Base-by-base conservation (phyloP, 495 filamentous ascomycete genomes). In the Parmelia sp. region DNA sequence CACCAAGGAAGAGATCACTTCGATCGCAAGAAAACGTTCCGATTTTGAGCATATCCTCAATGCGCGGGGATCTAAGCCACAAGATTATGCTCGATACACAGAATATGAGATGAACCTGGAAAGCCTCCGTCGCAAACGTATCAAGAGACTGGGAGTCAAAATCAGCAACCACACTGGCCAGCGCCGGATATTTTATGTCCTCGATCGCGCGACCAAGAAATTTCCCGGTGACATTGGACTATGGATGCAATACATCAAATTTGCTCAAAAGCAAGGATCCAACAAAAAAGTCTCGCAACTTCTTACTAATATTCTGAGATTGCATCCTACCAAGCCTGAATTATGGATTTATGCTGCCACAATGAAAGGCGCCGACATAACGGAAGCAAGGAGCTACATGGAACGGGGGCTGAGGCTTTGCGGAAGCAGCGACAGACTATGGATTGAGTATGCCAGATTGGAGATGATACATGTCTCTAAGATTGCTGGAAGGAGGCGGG, bases 201-300 rank as follows among this genome's bases (percentile, higher is more conserved):
- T 96, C 35, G 91, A 97, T 71, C 87, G 94, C 42, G 92, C 86
- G 33, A 93, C 91, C 17, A 83, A 84, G 72, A 92, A 90, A 68
- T 94, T 97, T 72, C 87, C 87, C 5, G 92, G 91, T 2, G 88
- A 89, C 71, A 62, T 93, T 17, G 84, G 81, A 15, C 77, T 97
- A n/a, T 99, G 94, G 94, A 84, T 90, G 72, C 88, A 93, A 68
- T 97, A 96, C 72, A 85, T 97, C 57, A 85, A 90, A 47, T 97
- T 89, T 75, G 87, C 90, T 8, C 78, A 84, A 66, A 78, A 85
- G 66, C 85, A 91, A 72, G 89, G 88, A 69, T 86, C 92, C 4
- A 84, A 82, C 63, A 93, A 91, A 74, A 90, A 90, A 66, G 86
- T 96, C 64, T 82, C 86, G 31, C 84, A 86, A 63, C 84, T 94